Evolutionary conservation across 225 moss, liverwort and hornwort genomes (phyloP).

Genomic region (Bryoerythrophyllum caledonicum): DNA sequence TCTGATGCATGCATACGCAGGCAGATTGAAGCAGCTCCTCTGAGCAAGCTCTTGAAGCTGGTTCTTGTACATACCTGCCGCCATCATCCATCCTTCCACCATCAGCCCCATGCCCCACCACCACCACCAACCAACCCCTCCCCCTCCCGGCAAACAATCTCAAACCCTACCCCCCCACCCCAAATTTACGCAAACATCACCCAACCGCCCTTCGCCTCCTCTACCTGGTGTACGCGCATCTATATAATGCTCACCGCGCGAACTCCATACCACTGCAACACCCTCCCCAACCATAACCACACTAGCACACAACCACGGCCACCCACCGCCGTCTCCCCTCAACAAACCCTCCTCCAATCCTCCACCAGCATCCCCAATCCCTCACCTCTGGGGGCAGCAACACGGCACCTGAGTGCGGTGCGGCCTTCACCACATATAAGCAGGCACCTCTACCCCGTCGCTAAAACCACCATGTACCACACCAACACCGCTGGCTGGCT

Average conservation of each 20-base stretch:
- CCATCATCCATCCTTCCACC: not conserved
- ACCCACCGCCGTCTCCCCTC: not conserved
- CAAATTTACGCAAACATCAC: conserved; percentile 17
- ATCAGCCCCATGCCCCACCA: conserved; percentile 25
- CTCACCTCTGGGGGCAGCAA: conserved; percentile 58
- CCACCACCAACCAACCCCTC: not conserved
- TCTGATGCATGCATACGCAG: conserved; percentile 99
- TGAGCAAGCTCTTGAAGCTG: conserved; percentile 99
- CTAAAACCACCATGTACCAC: conserved; percentile 62
- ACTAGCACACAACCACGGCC: conserved; percentile 16
- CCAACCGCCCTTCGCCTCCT: not conserved
- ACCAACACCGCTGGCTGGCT: not conserved
- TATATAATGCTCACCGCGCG: conserved; percentile 36
- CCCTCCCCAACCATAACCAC: conserved; percentile 43
- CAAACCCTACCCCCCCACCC: conserved; percentile 37
- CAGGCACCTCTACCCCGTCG: conserved; percentile 55
- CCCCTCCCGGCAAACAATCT: not conserved
- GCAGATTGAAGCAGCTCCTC: conserved; percentile 99
- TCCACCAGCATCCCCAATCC: conserved; percentile 15
- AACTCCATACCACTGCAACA: conserved; percentile 38
- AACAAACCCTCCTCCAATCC: conserved; percentile 27
- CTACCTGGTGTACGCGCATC: conserved; percentile 48
- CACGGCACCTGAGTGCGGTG: conserved; percentile 69
- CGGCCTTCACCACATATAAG: conserved; percentile 65
- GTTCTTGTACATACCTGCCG: conserved; percentile 99